phyloP scores from a whole-genome alignment of 331 rosid species.

The Stylosanthes scabra region DNA sequence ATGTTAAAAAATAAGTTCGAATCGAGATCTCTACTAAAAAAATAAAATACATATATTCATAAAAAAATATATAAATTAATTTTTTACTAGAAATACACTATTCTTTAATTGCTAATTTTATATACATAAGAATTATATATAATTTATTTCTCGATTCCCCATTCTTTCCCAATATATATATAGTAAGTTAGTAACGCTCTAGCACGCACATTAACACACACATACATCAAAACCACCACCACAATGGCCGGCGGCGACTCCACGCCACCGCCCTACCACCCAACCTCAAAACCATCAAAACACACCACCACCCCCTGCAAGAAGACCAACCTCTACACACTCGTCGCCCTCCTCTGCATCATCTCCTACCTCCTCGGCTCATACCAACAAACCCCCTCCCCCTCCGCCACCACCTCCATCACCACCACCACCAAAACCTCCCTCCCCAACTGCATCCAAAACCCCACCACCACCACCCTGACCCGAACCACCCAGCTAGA shows the following conservation, averaged over 20 bases:
- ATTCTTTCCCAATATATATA: background rate
- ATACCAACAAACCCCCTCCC: conserved; percentile 40
- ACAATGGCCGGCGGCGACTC: conserved; percentile 37
- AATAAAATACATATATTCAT: too few relatives aligned
- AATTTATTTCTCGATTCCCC: background rate
- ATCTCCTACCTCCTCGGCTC: conserved; percentile 60
- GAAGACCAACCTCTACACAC: conserved; percentile 51
- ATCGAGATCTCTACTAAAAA: too few relatives aligned
- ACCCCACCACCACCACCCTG: background rate
- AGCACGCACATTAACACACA: background rate
- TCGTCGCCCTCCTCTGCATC: conserved; percentile 67
- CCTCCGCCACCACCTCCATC: background rate
- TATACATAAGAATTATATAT: too few relatives aligned
- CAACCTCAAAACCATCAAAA: conserved; percentile 45
- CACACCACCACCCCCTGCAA: conserved; percentile 35
- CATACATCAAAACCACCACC: background rate
- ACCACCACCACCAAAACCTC: background rate
- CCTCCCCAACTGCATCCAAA: background rate
- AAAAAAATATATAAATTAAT: too few relatives aligned
- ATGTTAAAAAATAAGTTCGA: too few relatives aligned
- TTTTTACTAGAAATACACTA: too few relatives aligned
- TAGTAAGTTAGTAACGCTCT: background rate
- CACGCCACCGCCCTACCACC: conserved; percentile 35
- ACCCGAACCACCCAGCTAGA: conserved; percentile 27
- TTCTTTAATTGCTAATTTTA: too few relatives aligned